Base-by-base conservation (phyloP, 2,329 filamentous ascomycete species). In the Stemphylium vesicarium region DNA sequence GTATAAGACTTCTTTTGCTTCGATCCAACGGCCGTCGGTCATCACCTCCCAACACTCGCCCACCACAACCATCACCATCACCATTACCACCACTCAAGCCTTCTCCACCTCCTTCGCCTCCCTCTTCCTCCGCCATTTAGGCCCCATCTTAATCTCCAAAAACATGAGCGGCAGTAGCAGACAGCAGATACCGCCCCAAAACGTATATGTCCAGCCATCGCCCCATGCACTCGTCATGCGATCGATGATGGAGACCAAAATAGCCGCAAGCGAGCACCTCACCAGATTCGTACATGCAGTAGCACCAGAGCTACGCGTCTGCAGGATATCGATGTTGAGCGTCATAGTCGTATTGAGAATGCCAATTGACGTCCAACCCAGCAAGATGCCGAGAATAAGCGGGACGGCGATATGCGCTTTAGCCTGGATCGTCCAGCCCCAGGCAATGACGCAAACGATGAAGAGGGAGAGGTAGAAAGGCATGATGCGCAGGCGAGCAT, bases 261-360 rank as follows among this genome's bases (percentile, higher is more conserved):
- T 57, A 0, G 68, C 66, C 1, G 62, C 66, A 16, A 71, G 42
- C 36, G 63, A 68, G 44, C 68, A 71, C 5, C 66, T 53, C 6
- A 68, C 66, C 0, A 70, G 8, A 22, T 71, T 71, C 22, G 64
- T 71, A 35, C 66, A 71, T 5, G 68, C 65, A 3, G 65, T 70
- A 0, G 65, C 68, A 0, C 65, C 66, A 1, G 66, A 69, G 24
- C 65, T 69, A 3, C 66, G 47, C 0, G 55, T 57, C 13, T 69
- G 66, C 42, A 71, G 11, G n/a, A 71, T 71, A 20, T 71, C 68
- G 13, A 71, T 65, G 4, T 69, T 68, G 18, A 69, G 57, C 38
- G 68, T 68, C 66, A 71, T 70, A 0, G 68, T 71, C 0, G 68
- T 68, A 37, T 70, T 71, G 20, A 71, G 35, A 6, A 71, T 69